Evolutionary conservation across 225 moss, liverwort and hornwort species (phyloP).

Genomic region (Polytrichum commune): DNA sequence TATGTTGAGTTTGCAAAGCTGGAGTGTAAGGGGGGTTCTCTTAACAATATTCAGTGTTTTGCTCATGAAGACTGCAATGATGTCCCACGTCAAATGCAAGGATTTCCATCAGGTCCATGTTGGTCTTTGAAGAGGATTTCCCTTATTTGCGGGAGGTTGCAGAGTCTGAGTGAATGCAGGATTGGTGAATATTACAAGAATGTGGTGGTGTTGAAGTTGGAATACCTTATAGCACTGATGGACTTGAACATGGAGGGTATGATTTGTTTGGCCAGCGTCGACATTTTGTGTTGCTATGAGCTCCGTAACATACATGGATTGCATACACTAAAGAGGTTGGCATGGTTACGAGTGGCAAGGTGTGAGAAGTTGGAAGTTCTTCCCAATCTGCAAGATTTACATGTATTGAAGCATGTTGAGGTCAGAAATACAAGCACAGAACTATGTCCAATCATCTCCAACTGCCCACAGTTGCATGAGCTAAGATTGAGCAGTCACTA

Average conservation of each 20-base stretch:
- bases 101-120: neutral
- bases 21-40: neutral
- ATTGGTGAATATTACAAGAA: neutral
- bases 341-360: constrained; percentile 5
- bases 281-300: neutral
- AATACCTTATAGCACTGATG: neutral
- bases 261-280: neutral
- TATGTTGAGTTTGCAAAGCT: neutral
- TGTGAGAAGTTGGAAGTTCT: neutral
- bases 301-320: neutral
- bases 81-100: neutral
- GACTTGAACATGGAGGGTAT: neutral
- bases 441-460: neutral
- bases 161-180: neutral
- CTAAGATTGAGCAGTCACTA: neutral
- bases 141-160: neutral
- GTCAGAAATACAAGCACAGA: neutral
- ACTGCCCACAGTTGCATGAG: neutral
- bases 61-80: neutral
- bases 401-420: neutral
- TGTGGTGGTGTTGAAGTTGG: neutral
- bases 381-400: neutral
- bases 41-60: neutral
- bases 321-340: neutral
- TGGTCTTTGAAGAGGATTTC: neutral